Conservation (phyloP, 495 filamentous ascomycete species). For the Penicillium cosmopolitanum region DNA sequence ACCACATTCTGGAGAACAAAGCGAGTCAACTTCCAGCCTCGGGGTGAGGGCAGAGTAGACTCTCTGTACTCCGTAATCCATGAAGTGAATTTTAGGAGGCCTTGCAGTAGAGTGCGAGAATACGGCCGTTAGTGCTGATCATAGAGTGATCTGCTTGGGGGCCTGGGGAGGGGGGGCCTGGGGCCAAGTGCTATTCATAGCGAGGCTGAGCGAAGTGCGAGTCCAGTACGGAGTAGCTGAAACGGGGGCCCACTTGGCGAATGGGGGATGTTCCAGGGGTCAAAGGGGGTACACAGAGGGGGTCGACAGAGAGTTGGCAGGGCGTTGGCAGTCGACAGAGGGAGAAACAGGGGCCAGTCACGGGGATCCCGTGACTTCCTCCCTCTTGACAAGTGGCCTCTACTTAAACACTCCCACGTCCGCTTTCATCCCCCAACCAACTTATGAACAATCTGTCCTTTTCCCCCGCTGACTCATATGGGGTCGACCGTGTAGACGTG, state of each 20-base stretch:
- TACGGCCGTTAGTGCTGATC: neutral
- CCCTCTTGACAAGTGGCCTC: neutral
- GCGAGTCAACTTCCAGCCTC: too few relatives aligned
- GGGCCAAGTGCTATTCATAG: constrained; percentile 3
- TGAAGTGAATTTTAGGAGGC: neutral
- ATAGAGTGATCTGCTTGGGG: neutral
- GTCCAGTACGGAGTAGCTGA: neutral
- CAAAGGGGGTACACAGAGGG: too few relatives aligned
- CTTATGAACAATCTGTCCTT: neutral
- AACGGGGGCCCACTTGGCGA: neutral
- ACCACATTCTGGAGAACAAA: too few relatives aligned
- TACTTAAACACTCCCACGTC: neutral
- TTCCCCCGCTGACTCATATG: neutral
- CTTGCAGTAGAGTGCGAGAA: neutral
- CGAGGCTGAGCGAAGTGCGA: neutral
- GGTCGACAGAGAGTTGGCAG: too few relatives aligned
- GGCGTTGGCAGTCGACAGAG: too few relatives aligned
- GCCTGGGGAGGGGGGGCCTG: neutral
- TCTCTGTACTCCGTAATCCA: neutral
- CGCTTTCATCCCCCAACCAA: neutral
- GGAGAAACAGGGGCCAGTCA: neutral
- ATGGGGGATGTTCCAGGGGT: too few relatives aligned
- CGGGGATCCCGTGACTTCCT: neutral
- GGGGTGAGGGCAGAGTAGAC: neutral
- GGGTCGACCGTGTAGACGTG: neutral